phyloP scores from a whole-genome alignment of 768 basidiomycete genomes.

The Hydnomerulius pinastri region DNA sequence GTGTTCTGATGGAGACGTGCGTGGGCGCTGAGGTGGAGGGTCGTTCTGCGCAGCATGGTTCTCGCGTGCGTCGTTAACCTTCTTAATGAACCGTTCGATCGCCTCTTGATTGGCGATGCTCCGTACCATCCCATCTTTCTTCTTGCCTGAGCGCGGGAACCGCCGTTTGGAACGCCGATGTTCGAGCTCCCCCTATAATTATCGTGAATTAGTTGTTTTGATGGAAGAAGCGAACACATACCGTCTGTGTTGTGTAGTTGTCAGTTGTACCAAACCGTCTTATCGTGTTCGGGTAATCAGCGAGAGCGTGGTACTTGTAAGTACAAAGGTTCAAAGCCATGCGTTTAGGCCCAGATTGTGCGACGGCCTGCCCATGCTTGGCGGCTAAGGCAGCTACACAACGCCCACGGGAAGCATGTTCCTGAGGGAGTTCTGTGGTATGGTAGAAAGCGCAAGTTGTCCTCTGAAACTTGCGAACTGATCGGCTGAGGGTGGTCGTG shows the following conservation, averaged over 20 bases:
- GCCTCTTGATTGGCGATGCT: conserved; percentile 32
- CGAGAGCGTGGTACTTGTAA: conserved; percentile 37
- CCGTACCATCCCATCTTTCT: conserved; percentile 10
- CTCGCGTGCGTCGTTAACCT: conserved; percentile 8
- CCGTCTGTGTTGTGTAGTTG: conserved; percentile 36
- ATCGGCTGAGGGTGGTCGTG: conserved; percentile 13
- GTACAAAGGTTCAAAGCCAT: conserved; percentile 19
- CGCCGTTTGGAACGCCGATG: conserved; percentile 38
- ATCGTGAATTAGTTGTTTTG: neutral
- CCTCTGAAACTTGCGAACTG: conserved; percentile 19
- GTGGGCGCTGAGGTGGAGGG: neutral
- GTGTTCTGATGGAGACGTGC: conserved; percentile 10
- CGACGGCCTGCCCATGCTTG: neutral
- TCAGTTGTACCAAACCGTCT: conserved; percentile 35
- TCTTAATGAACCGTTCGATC: conserved; percentile 16
- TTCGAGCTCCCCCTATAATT: conserved; percentile 38
- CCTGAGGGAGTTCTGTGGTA: conserved; percentile 20
- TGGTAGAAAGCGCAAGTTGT: conserved; percentile 22
- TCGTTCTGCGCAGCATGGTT: neutral
- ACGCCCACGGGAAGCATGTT: conserved; percentile 2
- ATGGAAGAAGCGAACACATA: conserved; percentile 10
- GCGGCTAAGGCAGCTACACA: neutral
- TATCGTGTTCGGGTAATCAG: conserved; percentile 33
- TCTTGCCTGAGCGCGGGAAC: conserved; percentile 39
- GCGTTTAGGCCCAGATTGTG: too few species aligned